Conservation (phyloP, 78 protist species). For the Dictyostelium discoideum region DNA sequence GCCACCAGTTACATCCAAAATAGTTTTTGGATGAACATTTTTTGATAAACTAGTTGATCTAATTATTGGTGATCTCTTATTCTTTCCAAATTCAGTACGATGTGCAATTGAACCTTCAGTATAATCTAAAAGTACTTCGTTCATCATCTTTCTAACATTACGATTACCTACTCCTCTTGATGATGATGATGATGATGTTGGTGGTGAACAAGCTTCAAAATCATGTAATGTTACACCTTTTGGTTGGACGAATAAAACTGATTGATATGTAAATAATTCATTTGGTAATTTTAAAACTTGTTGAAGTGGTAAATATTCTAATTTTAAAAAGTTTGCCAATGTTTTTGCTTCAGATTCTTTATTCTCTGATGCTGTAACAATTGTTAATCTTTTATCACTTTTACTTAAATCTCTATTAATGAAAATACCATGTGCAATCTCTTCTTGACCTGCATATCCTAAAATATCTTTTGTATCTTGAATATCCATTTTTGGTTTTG, state of each 20-base stretch:
- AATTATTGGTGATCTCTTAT: slow-evolving; percentile 52
- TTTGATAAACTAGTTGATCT: background rate
- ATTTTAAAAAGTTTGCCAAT: background rate
- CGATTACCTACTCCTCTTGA: background rate
- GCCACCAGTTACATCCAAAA: slow-evolving; percentile 73
- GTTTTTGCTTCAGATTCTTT: background rate
- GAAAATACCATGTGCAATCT: slow-evolving; percentile 45
- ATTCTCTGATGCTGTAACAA: background rate
- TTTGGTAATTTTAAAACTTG: slow-evolving; percentile 22
- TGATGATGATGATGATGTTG: no score
- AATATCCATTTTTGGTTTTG: no score
- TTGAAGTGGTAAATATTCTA: slow-evolving; percentile 6
- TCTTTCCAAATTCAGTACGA: slow-evolving; percentile 7
- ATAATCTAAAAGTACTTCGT: slow-evolving; percentile 35
- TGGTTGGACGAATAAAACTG: background rate
- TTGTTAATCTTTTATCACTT: background rate
- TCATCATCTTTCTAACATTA: background rate
- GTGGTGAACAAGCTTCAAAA: background rate
- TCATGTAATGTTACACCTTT: slow-evolving; percentile 16
- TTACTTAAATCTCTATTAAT: slow-evolving; percentile 21
- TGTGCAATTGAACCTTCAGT: background rate
- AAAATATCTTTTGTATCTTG: background rate
- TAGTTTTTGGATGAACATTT: background rate
- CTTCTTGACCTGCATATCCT: background rate
- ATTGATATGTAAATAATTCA: background rate